Base-by-base conservation (phyloP, 768 basidiomycete genomes). In the Kwoniella heveanensis region DNA sequence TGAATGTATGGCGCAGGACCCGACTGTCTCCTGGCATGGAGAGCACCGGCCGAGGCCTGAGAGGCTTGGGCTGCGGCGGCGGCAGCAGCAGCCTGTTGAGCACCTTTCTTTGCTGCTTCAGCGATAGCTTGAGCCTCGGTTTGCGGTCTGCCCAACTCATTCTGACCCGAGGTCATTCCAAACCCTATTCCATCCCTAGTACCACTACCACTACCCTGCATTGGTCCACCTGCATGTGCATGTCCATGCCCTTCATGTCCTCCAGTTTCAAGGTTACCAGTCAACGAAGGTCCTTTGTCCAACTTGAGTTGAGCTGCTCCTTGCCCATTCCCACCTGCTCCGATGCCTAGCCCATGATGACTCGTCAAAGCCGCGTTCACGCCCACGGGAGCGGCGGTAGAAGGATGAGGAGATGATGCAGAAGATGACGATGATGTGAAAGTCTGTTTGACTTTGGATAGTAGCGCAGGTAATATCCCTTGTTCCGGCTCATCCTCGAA, bases 401-500 rank as follows among this genome's bases (percentile, higher is more conserved):
- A 8, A n/a, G 22, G 21, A 1, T 22, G 10, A n/a, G 48, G 15
- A 46, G 30, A 63, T 17, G 56, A 51, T 37, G 32, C 13, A 5
- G 67, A 56, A 7, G 58, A 36, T 4, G 66, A 63, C 1, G 66
- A 63, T 6, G 39, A 44, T 19, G 67, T 52, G 59, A 77, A 77
- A 9, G 72, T 74, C 26, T 68, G 68, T 55, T 77, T 77, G 51
- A 77, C 75, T 53, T 72, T 77, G 5, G 75, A 77, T 2, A 77
- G 57, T 10, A 77, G 54, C 3, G 73, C 50, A 0, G 75, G 75
- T n/a, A 77, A 51, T 21, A 74, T 58, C 10, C 75, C 75, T 48
- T 70, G 72, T 58, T 77, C 75, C 13, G 72, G 75, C 46, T 73
- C 74, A 56, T 77, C 75, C 22, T 70, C 68, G 59, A 74, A 77